Conservation (phyloP, 176 grass and related monocot genomes). For the Echinochloa phyllopogon region DNA sequence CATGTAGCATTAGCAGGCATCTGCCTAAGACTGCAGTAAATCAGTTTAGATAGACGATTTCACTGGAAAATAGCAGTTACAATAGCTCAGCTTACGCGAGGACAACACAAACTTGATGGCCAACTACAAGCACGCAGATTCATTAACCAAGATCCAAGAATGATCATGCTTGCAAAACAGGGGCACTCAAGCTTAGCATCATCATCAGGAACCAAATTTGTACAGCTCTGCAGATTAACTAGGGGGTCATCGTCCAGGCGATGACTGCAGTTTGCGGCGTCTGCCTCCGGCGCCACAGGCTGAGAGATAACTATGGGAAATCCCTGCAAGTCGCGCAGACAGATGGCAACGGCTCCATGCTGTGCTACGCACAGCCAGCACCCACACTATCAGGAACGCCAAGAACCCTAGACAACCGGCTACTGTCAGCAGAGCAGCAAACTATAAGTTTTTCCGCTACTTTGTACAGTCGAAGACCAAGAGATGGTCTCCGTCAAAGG, state of each 20-base stretch:
- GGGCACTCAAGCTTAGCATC: not conserved
- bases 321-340: not conserved
- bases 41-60: no score
- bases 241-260: not conserved
- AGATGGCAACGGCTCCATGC: not conserved
- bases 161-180: not conserved
- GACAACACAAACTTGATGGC: not conserved
- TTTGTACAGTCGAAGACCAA: conserved; percentile 36
- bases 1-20: not conserved
- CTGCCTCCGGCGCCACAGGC: not conserved
- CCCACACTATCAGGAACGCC: not conserved
- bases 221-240: conserved; percentile 17
- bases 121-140: not conserved
- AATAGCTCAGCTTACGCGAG: not conserved
- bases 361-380: not conserved
- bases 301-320: not conserved
- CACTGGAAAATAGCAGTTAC: no score
- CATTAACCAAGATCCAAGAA: not conserved
- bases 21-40: not conserved
- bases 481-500: not conserved
- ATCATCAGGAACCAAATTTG: not conserved
- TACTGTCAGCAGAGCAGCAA: not conserved
- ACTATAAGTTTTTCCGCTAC: not conserved
- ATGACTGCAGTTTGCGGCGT: not conserved
- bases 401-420: conserved; percentile 17